Evolutionary conservation across 139 green algal species (phyloP).

Genomic region (Coccomyxa sp.): DNA sequence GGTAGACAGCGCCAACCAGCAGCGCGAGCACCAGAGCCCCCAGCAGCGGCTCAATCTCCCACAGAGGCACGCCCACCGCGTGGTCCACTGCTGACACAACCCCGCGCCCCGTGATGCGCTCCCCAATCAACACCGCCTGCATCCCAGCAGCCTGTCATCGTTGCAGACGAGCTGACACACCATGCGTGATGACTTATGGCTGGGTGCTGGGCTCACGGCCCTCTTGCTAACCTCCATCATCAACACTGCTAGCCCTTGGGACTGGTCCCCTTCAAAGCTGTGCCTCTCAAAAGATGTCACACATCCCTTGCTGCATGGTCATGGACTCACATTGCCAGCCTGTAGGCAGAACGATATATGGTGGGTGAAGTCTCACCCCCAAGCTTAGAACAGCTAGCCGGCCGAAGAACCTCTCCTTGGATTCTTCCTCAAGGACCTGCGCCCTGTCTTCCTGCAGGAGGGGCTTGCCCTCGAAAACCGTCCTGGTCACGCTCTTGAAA

Average conservation of each 20-base stretch:
- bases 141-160: background rate
- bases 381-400: slow-evolving; percentile 6
- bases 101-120: slow-evolving; percentile 44
- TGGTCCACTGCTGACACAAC: slow-evolving; percentile 33
- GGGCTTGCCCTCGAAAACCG: background rate
- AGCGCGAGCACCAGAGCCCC: slow-evolving; percentile 17
- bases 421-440: background rate
- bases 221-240: no score
- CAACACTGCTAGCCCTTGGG: no score
- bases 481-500: background rate
- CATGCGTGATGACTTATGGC: no score
- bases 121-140: slow-evolving; percentile 33
- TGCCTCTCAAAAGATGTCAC: background rate
- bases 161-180: no score
- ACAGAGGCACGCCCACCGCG: slow-evolving; percentile 12
- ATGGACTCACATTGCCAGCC: no score
- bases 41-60: slow-evolving; percentile 35
- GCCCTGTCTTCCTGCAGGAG: background rate
- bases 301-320: no score
- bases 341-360: no score
- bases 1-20: slow-evolving; percentile 10
- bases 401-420: slow-evolving; percentile 16
- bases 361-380: background rate
- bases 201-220: no score
- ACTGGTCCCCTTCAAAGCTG: no score